Evolutionary conservation across 2,329 filamentous ascomycete species (phyloP).

Genomic region (Sporothrix curviconia): DNA sequence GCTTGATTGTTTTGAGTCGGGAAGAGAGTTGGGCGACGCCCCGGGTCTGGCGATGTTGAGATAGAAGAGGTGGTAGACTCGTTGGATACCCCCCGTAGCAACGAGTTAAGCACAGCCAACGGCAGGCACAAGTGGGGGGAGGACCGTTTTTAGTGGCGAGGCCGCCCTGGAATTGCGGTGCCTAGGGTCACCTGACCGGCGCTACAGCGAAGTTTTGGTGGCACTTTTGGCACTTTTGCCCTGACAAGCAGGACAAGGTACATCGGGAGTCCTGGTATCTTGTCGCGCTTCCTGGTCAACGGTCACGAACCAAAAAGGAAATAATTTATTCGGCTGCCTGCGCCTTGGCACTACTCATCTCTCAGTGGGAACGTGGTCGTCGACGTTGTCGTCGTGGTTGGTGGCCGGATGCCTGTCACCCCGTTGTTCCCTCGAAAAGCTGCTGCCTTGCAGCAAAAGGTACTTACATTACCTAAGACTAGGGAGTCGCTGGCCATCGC

Average conservation of each 20-base stretch:
- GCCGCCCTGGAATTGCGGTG: neutral
- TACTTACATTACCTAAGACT: too few species aligned
- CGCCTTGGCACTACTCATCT: neutral
- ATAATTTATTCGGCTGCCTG: slow-evolving; percentile 11
- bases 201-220: neutral
- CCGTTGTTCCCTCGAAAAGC: slow-evolving; percentile 1
- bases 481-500: neutral
- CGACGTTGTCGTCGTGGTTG: neutral
- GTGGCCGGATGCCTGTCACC: too few species aligned
- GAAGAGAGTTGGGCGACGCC: too few species aligned
- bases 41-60: slow-evolving; percentile 1
- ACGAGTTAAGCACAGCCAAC: slow-evolving; percentile 2
- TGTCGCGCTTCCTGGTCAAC: neutral
- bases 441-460: slow-evolving; percentile 10
- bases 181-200: neutral
- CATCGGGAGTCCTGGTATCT: neutral
- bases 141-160: neutral
- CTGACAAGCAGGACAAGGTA: neutral
- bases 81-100: too few species aligned
- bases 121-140: neutral
- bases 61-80: neutral
- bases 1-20: too few species aligned
- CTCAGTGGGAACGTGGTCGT: neutral
- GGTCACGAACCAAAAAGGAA: too few species aligned
- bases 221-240: neutral